phyloP scores from a whole-genome alignment of 352 stramenopile genomes.

The Globisporangium echinulatum region DNA sequence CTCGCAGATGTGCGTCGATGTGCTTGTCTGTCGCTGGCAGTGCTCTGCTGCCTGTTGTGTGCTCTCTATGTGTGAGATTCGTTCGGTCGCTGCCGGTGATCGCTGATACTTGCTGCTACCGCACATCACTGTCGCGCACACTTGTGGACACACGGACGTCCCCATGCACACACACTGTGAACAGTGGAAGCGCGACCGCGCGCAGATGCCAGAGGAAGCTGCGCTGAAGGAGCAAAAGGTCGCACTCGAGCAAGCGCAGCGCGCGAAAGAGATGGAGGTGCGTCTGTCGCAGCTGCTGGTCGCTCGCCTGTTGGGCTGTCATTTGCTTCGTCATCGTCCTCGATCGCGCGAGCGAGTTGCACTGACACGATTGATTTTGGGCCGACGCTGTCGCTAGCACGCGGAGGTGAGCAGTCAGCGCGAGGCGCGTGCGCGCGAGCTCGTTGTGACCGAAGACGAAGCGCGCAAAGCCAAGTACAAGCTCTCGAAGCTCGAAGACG shows the following conservation, averaged over 20 bases:
- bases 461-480: constrained; percentile 46
- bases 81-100: no score
- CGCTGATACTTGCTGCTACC: no score
- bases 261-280: constrained; percentile 68
- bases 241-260: constrained; percentile 56
- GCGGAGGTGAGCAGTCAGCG: constrained; percentile 65
- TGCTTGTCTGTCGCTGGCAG: not conserved
- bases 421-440: constrained; percentile 42
- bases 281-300: not conserved
- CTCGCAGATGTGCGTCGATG: constrained; percentile 28
- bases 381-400: constrained; percentile 23
- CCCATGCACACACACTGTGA: no score
- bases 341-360: no score
- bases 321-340: no score
- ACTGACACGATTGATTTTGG: constrained; percentile 1
- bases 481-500: constrained; percentile 64
- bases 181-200: constrained; percentile 57
- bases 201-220: constrained; percentile 39
- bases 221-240: constrained; percentile 55
- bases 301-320: no score
- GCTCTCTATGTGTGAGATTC: not conserved
- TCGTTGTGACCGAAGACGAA: constrained; percentile 42
- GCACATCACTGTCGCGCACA: no score
- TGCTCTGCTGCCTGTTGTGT: not conserved
- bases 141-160: no score